phyloP scores from a whole-genome alignment of 768 basidiomycete genomes.

The Amylocystis lapponica region DNA sequence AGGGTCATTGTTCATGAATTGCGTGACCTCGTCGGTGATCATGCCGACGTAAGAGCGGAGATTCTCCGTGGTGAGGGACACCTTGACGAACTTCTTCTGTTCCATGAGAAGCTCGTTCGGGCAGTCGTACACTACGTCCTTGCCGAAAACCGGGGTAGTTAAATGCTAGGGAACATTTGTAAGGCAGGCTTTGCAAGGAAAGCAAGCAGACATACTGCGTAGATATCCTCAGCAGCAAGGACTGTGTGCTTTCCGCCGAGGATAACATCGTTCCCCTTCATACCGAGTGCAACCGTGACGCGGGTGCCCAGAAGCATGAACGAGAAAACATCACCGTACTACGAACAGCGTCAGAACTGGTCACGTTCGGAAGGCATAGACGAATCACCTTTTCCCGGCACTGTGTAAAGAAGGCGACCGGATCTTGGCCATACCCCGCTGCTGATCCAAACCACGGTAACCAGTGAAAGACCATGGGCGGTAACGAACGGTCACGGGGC shows the following conservation, averaged over 20 bases:
- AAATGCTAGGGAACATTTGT: constrained; percentile 34
- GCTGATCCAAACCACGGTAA: constrained; percentile 90
- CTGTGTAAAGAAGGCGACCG: constrained; percentile 78
- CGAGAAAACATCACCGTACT: constrained; percentile 98
- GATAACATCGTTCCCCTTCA: constrained; percentile 91
- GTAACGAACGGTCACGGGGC: constrained; percentile 64
- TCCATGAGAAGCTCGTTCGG: constrained; percentile 98
- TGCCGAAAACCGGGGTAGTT: constrained; percentile 94
- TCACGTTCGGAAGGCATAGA: not conserved
- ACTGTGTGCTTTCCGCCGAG: constrained; percentile 90
- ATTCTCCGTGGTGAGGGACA: constrained; percentile 89
- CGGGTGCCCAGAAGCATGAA: constrained; percentile 86
- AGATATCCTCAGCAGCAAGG: constrained; percentile 95
- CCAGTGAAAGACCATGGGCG: constrained; percentile 92
- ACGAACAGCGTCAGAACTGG: not conserved
- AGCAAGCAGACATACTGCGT: constrained; percentile 51
- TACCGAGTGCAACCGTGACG: constrained; percentile 85
- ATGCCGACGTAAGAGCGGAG: constrained; percentile 71
- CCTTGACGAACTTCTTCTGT: constrained; percentile 97
- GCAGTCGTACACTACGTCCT: constrained; percentile 95
- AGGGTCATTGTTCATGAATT: constrained; percentile 63
- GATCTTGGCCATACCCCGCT: constrained; percentile 85
- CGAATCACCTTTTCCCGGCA: constrained; percentile 67
- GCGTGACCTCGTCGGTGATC: constrained; percentile 41
- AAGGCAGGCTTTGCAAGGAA: not conserved